Evolutionary conservation across 306 rosid species (phyloP), one percentile per base, ranked within the genome.

Genomic region (Cicer bijugum): DNA sequence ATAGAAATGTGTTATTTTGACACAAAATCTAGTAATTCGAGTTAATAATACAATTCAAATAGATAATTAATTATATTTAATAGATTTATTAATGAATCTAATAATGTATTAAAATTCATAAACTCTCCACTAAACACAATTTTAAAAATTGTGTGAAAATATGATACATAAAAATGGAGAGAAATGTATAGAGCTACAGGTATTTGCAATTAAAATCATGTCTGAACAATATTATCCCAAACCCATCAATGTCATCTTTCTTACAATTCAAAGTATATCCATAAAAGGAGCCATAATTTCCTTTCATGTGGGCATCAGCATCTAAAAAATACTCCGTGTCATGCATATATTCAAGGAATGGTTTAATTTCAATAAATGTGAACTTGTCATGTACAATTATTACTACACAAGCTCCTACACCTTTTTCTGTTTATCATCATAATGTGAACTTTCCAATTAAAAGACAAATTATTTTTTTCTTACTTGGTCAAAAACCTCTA

Each of bases 321-420:
- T 76, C 67, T 77, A 52, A 80, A 80, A 69, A 80, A 77, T 75
- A 74, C 85, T 81, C 59, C 28, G 1, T 63, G 75, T 75, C 86
- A 75, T 71, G 72, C 83, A 79, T 20, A 48, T 20, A 56, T 57
- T n/a, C n/a, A 70, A 19, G 81, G 76, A 38, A 56, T 60, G 53
- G 35, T 78, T 74, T 65, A 69, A 81, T 78, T 81, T 64, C 52
- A 60, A 65, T 75, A 57, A 74, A 33, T 69, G 66, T 64, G 81
- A 74, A 75, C 88, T 79, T 72, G 73, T 81, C 85, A n/a, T 74
- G 76, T 84, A 76, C 88, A 78, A 81, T 84, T 78, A 84, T 84
- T 84, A 44, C 81, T 84, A 44, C 81, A 58, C 85, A 64, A 81
- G 83, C 85, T 75, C 85, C 74, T 64, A 6, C 78, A 65, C 73